A percentile compares a stretch with the other conserved stretches of the same genome.
Conservation (phyloP, 2,329 filamentous ascomycete species). For the Ilyonectria mors-panacis region DNA sequence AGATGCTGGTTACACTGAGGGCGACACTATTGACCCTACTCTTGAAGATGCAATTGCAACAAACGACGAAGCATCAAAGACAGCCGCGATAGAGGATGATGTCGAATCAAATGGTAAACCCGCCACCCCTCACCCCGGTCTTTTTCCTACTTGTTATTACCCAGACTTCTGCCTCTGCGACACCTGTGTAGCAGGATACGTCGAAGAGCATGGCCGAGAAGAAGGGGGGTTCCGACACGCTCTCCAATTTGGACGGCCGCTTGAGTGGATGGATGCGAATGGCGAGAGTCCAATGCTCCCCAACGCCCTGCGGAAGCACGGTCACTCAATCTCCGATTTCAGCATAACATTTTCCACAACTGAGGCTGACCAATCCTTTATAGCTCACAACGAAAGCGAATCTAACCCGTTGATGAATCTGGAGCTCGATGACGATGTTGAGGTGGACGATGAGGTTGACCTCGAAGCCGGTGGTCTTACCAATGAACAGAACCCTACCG, state of each 20-base stretch:
- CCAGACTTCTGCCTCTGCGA: constrained; percentile 41
- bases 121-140: constrained; percentile 25
- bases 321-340: constrained; percentile 32
- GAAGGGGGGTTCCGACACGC: constrained; percentile 33
- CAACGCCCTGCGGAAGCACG: constrained; percentile 19
- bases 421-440: constrained; percentile 43
- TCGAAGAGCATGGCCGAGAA: constrained; percentile 35
- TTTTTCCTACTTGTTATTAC: constrained; percentile 34
- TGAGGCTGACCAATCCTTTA: constrained; percentile 44
- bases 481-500: constrained; percentile 35
- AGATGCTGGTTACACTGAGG: constrained; percentile 33
- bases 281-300: constrained; percentile 7
- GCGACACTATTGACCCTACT: constrained; percentile 22
- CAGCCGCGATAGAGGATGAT: constrained; percentile 21
- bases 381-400: constrained; percentile 45
- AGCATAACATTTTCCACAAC: constrained; percentile 40
- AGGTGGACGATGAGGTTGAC: constrained; percentile 36
- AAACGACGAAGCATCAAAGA: constrained; percentile 27
- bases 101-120: constrained; percentile 47
- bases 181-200: constrained; percentile 34
- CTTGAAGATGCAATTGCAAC: constrained; percentile 30
- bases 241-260: constrained; percentile 19
- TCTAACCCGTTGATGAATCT: constrained; percentile 45
- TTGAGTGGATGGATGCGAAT: neutral
- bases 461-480: constrained; percentile 35